Evolutionary conservation across 2,329 filamentous ascomycete genomes (phyloP).

Genomic region (Chalaropsis ovoidea): DNA sequence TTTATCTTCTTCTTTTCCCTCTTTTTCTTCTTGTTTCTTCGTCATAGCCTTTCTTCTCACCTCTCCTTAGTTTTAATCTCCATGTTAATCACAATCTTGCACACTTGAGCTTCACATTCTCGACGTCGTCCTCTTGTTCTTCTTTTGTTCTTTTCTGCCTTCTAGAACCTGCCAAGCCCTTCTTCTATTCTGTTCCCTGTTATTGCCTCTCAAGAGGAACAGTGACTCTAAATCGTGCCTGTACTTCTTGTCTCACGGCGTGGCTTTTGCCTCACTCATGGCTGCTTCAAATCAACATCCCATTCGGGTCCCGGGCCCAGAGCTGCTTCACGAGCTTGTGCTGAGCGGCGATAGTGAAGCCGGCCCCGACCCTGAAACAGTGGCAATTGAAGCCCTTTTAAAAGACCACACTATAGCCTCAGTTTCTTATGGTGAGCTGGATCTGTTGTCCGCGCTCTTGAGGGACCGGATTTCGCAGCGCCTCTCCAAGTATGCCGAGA

Average conservation of each 20-base stretch:
- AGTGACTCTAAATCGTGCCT: too few relatives aligned
- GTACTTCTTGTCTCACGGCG: background rate
- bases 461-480: background rate
- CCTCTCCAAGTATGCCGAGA: background rate
- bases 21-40: background rate
- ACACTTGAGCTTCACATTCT: too few relatives aligned
- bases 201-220: background rate
- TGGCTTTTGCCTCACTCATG: background rate
- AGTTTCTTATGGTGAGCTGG: constrained; percentile 4
- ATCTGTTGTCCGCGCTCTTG: background rate
- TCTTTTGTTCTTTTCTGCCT: background rate
- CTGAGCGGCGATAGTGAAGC: background rate
- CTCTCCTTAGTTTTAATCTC: background rate
- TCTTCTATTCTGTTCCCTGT: background rate
- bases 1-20: background rate
- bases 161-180: background rate
- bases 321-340: constrained; percentile 51
- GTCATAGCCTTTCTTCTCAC: background rate
- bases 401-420: background rate
- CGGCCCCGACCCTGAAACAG: background rate
- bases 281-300: constrained; percentile 36
- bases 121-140: too few relatives aligned
- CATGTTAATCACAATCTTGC: background rate
- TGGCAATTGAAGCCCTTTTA: background rate
- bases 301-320: constrained; percentile 36